Percentiles rank a stretch among this genome's conserved stretches.
These are phyloP conservation scores for Suhomyces chickasaworum DNA, from an alignment of 1,139 yeast species.

Conservation along the genomic window DNA sequence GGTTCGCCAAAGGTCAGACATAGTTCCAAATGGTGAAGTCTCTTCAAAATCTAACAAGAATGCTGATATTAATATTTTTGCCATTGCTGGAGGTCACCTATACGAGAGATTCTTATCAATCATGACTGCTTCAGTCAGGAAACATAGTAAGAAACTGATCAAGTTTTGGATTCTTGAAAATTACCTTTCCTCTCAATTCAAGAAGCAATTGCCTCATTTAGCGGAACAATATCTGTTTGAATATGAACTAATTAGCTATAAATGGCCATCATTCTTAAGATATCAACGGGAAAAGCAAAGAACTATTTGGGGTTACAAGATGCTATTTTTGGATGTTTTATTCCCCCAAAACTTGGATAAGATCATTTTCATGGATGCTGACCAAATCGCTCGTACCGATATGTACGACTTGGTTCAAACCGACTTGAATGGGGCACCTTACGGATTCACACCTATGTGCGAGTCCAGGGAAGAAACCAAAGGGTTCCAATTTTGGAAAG, in stretches of 20 bases:
- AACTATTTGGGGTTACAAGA: slow-evolving; percentile 85
- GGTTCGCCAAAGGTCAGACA: slow-evolving; percentile 33
- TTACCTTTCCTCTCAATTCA: slow-evolving; percentile 71
- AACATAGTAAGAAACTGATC: slow-evolving; percentile 60
- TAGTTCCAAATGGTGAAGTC: background rate
- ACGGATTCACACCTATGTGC: slow-evolving; percentile 88
- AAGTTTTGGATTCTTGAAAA: slow-evolving; percentile 90
- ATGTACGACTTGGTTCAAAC: slow-evolving; percentile 63
- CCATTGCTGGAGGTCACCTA: slow-evolving; percentile 77
- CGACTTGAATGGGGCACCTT: slow-evolving; percentile 76
- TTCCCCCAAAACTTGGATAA: slow-evolving; percentile 78
- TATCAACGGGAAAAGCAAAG: slow-evolving; percentile 76
- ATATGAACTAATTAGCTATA: slow-evolving; percentile 74
- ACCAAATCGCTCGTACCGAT: slow-evolving; percentile 75
- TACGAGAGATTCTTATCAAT: slow-evolving; percentile 74
- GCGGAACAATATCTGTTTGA: slow-evolving; percentile 61
- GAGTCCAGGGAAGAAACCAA: slow-evolving; percentile 80
- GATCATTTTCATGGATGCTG: slow-evolving; percentile 85
- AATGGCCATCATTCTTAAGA: slow-evolving; percentile 92
- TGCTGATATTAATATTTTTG: slow-evolving; percentile 77
- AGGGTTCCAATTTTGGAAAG: slow-evolving; percentile 89
- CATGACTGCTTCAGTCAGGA: slow-evolving; percentile 78
- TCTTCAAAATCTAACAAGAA: slow-evolving; percentile 25
- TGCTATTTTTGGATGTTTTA: slow-evolving; percentile 79
- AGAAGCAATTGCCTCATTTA: slow-evolving; percentile 58